Evolutionary conservation across 352 stramenopile genomes (phyloP), one percentile per base, ranked within the genome.

Genomic region (Pythium monospermum): DNA sequence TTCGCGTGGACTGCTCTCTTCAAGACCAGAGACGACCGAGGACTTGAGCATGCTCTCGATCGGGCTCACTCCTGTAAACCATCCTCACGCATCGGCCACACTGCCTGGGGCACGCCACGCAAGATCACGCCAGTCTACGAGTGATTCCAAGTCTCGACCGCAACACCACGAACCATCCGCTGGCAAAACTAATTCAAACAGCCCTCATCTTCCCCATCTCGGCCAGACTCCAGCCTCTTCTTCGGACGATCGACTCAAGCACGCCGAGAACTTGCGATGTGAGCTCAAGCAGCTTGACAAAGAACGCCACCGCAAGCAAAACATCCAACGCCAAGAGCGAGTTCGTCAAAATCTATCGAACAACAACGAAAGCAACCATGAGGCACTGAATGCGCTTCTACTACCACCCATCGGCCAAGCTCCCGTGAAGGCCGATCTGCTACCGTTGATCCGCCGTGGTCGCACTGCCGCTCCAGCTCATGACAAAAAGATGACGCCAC

Each of bases 241-340:
- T 6, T 40, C 36, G 0, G 33, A 59, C 10, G 59, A 63, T 26
- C 59, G 71, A 15, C 50, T 85, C 32, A 59, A 60, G 27, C 69
- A 77, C 32, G 73, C 72, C 12, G 63, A 71, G 19, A 66, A 73
- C 25, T 58, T 65, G 18, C 71, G 76, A 4, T 38, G 32, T 0
- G 70, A 85, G 38, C 40, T 78, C 37, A 68, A 71, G 26, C 48
- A 65, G 25, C 38, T 68, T 2, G 68, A 79, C 21, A 76, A 69
- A 51, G 61, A 81, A 5, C 69, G 72, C 1, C 61, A 81, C 28
- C 58, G 61, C 22, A 83, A 78, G 21, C 69, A 80, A 26, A 44
- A 69, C 7, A 6, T 63, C 37, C 49, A 67, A 30, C 52, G 68
- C 60, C 68, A 85, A 44, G 61, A 81, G 42, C 60, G 71, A n/a